Evolutionary conservation across 2,329 filamentous ascomycete genomes (phyloP).

Genomic region (Talaromyces sp.): DNA sequence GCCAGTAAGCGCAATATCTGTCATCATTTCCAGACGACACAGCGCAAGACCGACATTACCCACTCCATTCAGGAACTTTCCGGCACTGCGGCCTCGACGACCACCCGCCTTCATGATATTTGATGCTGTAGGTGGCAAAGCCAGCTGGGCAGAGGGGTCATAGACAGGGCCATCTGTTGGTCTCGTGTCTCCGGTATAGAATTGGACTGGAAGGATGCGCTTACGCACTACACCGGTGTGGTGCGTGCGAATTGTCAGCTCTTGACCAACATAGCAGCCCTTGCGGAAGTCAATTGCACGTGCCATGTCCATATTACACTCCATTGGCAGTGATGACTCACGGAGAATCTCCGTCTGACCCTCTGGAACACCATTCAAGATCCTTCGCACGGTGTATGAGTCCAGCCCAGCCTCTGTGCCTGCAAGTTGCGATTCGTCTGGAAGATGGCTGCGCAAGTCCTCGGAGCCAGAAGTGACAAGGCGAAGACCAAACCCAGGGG

Average conservation of each 20-base stretch:
- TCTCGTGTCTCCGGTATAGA: conserved; percentile 61
- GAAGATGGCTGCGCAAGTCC: conserved; percentile 34
- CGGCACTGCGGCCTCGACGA: conserved; percentile 67
- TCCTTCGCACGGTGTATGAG: conserved; percentile 75
- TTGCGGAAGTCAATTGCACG: conserved; percentile 89
- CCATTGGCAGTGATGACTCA: conserved; percentile 76
- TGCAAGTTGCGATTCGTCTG: conserved; percentile 42
- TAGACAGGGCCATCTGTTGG: conserved; percentile 55
- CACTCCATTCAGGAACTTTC: conserved; percentile 76
- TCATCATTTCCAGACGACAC: conserved; percentile 90
- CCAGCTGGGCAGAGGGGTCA: conserved; percentile 28
- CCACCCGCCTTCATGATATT: conserved; percentile 58
- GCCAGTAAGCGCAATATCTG: conserved; percentile 71
- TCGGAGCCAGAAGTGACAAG: conserved; percentile 42
- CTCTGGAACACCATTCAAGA: conserved; percentile 80
- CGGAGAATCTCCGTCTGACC: conserved; percentile 76
- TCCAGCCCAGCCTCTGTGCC: conserved; percentile 55
- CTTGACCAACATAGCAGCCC: conserved; percentile 95
- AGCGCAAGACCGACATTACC: conserved; percentile 86
- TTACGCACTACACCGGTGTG: conserved; percentile 94
- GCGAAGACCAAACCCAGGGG: conserved; percentile 44
- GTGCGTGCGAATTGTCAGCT: conserved; percentile 92
- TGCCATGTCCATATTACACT: conserved; percentile 86
- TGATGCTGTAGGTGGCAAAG: conserved; percentile 41
- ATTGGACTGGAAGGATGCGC: conserved; percentile 76